Evolutionary conservation across 176 grass and related monocot species (phyloP), one percentile per base, ranked within the genome.

Genomic region (Eleusine coracana): DNA sequence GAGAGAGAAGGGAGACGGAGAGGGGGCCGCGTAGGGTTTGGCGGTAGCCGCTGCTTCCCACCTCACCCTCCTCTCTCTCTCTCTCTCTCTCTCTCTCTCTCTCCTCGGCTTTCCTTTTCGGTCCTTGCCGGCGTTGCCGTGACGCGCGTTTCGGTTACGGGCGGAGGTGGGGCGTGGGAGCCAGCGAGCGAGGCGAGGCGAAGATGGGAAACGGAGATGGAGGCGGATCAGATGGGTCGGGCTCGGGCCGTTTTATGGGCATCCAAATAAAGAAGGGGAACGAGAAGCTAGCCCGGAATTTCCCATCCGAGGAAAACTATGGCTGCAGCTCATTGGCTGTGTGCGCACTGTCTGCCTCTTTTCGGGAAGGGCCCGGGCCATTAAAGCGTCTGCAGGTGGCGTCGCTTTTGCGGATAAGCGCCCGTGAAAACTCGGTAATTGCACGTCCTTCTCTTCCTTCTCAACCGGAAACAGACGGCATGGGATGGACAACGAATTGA

Each of bases 31-130:
- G 88, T 86, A 90, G 79, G 66, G 88, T 73, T 89, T 76, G 73
- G 20, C 78, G 37, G 87, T 82, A 81, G 77, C 71, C 12, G 68
- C 46, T 60, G 52, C 66, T 6, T 4, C 34, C n/a, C n/a, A 0
- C 37, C 34, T 10, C n/a, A 0, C 15, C 4, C 34, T 4, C 18
- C 0, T 5, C 4, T 6, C 12, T 12, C 48, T 3, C 21, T 65
- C 23, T 34, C 0, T 5, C 4, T 6, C 12, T 12, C 48, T 3
- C 21, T 65, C 23, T 34, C 76, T 61, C 72, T 16, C 60, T 40
- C 87, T 75, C 73, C 73, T 86, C 67, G 68, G 74, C 83, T 90
- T 86, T 90, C 88, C 80, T 83, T 83, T 90, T 90, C 46, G 51
- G 84, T 79, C 80, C 68, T 34, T 78, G 74, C 41, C 21, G 79